Evolutionary conservation across 139 green algal species (phyloP).

Genomic region (Tetratostichococcus sp.): DNA sequence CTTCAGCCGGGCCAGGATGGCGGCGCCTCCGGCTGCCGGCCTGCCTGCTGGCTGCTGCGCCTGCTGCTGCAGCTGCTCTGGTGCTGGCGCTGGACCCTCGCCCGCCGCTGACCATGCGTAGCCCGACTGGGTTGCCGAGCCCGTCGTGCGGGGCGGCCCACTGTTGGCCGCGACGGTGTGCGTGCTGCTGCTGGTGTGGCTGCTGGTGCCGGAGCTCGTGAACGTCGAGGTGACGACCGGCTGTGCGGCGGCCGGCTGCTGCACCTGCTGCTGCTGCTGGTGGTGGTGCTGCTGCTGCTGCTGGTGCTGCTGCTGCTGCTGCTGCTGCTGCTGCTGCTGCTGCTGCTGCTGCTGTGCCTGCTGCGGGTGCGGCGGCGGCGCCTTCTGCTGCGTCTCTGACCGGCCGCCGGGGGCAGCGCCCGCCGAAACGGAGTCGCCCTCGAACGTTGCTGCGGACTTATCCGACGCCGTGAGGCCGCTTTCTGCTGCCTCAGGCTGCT

Average conservation of each 20-base stretch:
- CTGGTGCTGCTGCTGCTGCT: no score
- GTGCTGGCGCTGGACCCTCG: no score
- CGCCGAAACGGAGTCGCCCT: no score
- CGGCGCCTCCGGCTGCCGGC: conserved; percentile 39
- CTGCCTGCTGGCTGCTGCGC: not conserved
- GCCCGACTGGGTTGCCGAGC: not conserved
- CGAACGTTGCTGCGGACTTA: no score
- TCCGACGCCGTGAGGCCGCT: no score
- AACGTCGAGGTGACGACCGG: not conserved
- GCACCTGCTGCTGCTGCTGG: not conserved
- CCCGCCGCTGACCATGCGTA: not conserved
- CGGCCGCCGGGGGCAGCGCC: no score
- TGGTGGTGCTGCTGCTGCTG: not conserved
- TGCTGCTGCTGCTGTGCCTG: no score
- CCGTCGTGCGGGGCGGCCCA: not conserved
- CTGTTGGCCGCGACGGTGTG: not conserved
- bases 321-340: no score
- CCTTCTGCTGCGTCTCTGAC: no score
- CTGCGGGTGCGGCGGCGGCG: no score
- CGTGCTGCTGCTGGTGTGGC: not conserved
- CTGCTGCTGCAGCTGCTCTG: not conserved
- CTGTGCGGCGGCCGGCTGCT: not conserved
- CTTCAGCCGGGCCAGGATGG: conserved; percentile 52
- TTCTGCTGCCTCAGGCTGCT: no score
- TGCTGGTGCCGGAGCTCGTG: not conserved